Percentiles rank a stretch among this genome's conserved stretches.
Conservation (phyloP, 1,284 basidiomycete species). For the Grifola frondosa region DNA sequence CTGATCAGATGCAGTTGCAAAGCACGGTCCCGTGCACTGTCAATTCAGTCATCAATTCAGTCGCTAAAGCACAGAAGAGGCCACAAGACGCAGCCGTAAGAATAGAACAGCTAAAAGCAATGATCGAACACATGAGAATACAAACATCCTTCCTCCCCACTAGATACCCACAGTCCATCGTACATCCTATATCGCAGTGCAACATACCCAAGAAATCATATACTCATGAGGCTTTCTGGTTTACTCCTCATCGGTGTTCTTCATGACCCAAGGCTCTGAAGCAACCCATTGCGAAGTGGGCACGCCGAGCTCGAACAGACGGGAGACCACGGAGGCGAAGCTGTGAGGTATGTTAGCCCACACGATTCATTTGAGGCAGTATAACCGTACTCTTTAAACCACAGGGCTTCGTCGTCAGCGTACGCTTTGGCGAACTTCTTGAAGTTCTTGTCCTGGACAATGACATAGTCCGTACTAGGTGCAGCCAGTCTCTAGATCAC, state of each 20-base stretch:
- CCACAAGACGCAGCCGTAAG: too few species aligned
- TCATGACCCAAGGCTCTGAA: slow-evolving; percentile 72
- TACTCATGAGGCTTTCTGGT: neutral
- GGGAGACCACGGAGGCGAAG: slow-evolving; percentile 76
- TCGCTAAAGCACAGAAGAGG: too few species aligned
- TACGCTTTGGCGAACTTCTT: slow-evolving; percentile 84
- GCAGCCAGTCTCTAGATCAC: neutral
- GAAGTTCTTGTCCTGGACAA: slow-evolving; percentile 87
- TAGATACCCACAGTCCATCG: too few species aligned
- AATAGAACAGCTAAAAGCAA: too few species aligned
- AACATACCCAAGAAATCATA: too few species aligned
- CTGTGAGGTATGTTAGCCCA: slow-evolving; percentile 38
- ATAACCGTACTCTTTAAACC: slow-evolving; percentile 82
- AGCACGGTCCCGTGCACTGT: too few species aligned
- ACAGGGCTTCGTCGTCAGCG: slow-evolving; percentile 78
- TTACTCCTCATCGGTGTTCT: slow-evolving; percentile 59
- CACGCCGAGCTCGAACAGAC: slow-evolving; percentile 88
- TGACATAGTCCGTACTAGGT: slow-evolving; percentile 75
- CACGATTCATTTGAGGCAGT: slow-evolving; percentile 1
- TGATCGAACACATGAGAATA: too few species aligned
- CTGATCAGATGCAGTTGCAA: too few species aligned
- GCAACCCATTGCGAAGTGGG: slow-evolving; percentile 74
- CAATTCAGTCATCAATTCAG: too few species aligned
- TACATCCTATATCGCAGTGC: too few species aligned
- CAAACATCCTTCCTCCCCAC: too few species aligned